Evolutionary conservation across 108 stramenopile genomes (phyloP).

Genomic region (Stephanodiscus triporus): DNA sequence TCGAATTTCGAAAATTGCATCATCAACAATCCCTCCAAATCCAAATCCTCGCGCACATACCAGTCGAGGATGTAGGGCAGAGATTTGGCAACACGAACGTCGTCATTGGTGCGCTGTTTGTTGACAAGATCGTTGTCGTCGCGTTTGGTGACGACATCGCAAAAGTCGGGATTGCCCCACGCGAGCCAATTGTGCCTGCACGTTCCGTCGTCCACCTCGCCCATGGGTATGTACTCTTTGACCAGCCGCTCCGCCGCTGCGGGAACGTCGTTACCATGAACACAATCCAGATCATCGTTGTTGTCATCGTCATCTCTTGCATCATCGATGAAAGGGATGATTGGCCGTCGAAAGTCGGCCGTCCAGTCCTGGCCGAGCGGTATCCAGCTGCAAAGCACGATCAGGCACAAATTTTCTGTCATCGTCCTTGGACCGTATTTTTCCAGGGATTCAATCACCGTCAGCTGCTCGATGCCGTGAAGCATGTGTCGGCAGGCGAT

Average conservation of each 20-base stretch:
- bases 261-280: too few species aligned
- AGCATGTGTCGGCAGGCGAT: too few species aligned
- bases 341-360: constrained; percentile 51
- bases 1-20: constrained; percentile 83
- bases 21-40: constrained; percentile 55
- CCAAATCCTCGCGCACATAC: constrained; percentile 69
- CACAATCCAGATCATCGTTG: too few species aligned
- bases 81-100: neutral
- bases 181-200: constrained; percentile 85
- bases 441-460: constrained; percentile 56
- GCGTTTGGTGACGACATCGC: constrained; percentile 1
- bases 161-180: constrained; percentile 73
- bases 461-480: constrained; percentile 64
- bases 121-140: neutral
- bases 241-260: constrained; percentile 33
- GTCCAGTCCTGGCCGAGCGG: constrained; percentile 85
- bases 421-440: constrained; percentile 54
- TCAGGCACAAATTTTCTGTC: constrained; percentile 38
- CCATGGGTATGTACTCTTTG: constrained; percentile 85
- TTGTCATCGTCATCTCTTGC: neutral
- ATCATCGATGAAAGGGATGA: neutral
- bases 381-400: constrained; percentile 89
- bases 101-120: neutral
- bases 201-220: constrained; percentile 80
- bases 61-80: constrained; percentile 64